Conservation (phyloP, 306 rosid species). For the Prunus kanzakura region DNA sequence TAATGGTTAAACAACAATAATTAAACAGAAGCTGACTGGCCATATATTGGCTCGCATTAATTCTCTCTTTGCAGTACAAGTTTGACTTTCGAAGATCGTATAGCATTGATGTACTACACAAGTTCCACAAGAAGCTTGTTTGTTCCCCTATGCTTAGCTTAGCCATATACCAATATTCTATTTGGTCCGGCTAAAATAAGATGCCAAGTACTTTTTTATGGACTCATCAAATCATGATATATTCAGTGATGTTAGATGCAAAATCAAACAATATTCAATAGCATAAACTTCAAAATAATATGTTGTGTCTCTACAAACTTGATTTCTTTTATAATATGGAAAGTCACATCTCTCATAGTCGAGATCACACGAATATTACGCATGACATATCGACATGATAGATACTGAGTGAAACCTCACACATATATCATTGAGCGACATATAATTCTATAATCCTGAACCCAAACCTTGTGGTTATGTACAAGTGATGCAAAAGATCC, state of each 20-base stretch:
- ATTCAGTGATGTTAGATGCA: background rate
- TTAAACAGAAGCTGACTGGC: background rate
- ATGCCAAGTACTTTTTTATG: background rate
- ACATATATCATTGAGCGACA: background rate
- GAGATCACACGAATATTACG: background rate
- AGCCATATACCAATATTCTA: background rate
- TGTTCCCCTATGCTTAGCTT: too few species aligned
- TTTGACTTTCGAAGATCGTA: constrained; percentile 29
- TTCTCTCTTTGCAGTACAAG: constrained; percentile 23
- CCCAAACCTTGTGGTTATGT: background rate
- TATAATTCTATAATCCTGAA: background rate
- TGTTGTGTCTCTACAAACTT: background rate
- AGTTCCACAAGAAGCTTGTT: background rate
- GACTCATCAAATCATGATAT: background rate
- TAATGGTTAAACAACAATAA: background rate
- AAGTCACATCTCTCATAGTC: background rate
- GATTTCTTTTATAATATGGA: background rate
- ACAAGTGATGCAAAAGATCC: background rate
- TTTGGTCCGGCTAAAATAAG: too few species aligned
- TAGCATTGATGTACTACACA: constrained; percentile 29
- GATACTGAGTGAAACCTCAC: too few species aligned
- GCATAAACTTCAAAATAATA: background rate
- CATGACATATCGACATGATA: background rate
- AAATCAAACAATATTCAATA: background rate
- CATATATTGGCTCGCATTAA: background rate